Percentiles rank a stretch among this genome's conserved stretches.
These are phyloP conservation scores for Gorgonomyces haynaldii DNA, from an alignment of 192 early-diverging fungal species.

Conservation along the genomic window DNA sequence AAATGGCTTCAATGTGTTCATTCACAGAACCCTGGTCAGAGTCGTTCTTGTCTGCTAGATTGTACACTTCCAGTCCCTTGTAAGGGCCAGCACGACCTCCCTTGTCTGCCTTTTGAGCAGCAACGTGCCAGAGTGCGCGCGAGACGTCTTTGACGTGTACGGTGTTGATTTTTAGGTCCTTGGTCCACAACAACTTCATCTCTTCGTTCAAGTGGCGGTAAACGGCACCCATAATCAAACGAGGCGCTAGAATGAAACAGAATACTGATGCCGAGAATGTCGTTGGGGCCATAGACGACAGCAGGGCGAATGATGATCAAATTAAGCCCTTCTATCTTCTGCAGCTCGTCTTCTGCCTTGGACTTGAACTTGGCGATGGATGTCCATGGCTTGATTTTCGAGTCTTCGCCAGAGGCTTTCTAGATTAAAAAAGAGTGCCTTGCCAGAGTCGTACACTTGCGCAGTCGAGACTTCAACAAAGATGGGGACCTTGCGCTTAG, in stretches of 20 bases:
- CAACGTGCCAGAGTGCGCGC: conserved; percentile 36
- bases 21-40: conserved; percentile 83
- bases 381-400: conserved; percentile 79
- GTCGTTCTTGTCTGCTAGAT: conserved; percentile 75
- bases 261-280: conserved; percentile 65
- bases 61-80: conserved; percentile 51
- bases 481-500: conserved; percentile 53
- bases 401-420: conserved; percentile 46
- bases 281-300: conserved; percentile 76
- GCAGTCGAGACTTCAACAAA: conserved; percentile 83
- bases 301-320: conserved; percentile 77
- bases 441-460: conserved; percentile 76
- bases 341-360: conserved; percentile 66
- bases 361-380: conserved; percentile 58
- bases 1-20: conserved; percentile 52
- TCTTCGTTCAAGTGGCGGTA: conserved; percentile 68
- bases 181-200: conserved; percentile 92
- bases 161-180: conserved; percentile 83
- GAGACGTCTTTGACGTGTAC: conserved; percentile 85
- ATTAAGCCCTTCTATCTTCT: conserved; percentile 63
- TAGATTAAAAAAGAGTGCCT: conserved; percentile 35
- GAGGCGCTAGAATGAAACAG: conserved; percentile 50
- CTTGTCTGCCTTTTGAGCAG: conserved; percentile 36
- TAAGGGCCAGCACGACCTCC: conserved; percentile 30
- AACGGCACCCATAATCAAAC: conserved; percentile 84